Percentiles rank a stretch among this genome's conserved stretches.
These are phyloP conservation scores for Cucurbita ficifolia DNA, from an alignment of 306 rosid species.

Conservation along the genomic window DNA sequence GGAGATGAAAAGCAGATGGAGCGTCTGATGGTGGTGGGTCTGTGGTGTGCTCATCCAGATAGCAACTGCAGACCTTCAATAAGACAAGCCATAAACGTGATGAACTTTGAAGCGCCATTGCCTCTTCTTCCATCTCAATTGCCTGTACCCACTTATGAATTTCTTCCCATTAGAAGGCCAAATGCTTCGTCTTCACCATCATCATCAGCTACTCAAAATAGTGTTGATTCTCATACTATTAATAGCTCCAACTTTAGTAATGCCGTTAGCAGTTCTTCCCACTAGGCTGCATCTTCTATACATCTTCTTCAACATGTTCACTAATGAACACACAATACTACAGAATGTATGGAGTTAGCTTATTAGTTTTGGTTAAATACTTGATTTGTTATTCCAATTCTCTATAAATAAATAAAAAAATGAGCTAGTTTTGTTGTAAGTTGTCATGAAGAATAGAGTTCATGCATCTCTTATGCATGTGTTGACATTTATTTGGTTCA, in stretches of 20 bases:
- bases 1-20: conserved; percentile 4
- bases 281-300: background rate
- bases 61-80: conserved; percentile 13
- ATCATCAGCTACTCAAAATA: background rate
- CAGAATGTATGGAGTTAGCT: no score
- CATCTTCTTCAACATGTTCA: background rate
- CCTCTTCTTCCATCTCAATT: conserved; percentile 2
- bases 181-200: background rate
- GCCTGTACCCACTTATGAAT: background rate
- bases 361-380: no score
- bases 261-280: background rate
- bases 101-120: conserved; percentile 13
- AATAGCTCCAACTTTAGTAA: background rate
- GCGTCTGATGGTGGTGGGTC: conserved; percentile 15
- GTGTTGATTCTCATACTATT: background rate
- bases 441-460: no score
- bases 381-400: no score
- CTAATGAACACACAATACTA: background rate
- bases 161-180: background rate
- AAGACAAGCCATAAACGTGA: conserved; percentile 17
- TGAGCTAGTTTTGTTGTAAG: no score
- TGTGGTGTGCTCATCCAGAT: conserved; percentile 29
- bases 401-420: no score
- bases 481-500: no score
- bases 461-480: no score